Base-by-base conservation (phyloP, 2,329 filamentous ascomycete genomes). In the Chaetomium sp. region DNA sequence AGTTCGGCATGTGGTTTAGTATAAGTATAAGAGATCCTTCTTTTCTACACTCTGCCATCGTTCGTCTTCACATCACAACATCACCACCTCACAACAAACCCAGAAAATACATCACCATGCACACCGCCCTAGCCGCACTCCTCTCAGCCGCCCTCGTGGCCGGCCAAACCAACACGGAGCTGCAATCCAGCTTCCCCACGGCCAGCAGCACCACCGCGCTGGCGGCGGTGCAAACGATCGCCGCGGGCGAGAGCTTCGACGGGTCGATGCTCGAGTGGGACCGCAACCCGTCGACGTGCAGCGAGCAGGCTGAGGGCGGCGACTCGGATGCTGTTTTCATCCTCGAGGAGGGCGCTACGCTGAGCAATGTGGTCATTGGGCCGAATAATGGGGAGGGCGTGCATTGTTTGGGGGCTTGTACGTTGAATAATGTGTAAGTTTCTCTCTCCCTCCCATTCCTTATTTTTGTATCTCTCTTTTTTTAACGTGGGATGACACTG, bases 311-410 rank as follows among this genome's bases (percentile, higher is more conserved):
- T 0, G 56, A 58, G 49, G 55, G 52, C 4, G 56, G 56, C 7
- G 56, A 58, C 45, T 43, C 14, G 0, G 56, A 58, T 7, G 52
- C 56, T 44, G 55, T 58, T 48, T 58, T 58, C 19, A 12, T 58
- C 7, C 48, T 58, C 1, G 44, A 58, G 49, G 14, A 49, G 12
- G 56, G 56, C 9, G 56, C 56, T 10, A 58, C 52, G n/a, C 52
- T 58, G n/a, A 36, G 34, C 27, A 58, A 58, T 40, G 55, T 54
- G 35, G 55, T 58, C n/a, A 58, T 58, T n/a, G 56, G 56, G 1
- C 56, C 56, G 34, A 58, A 58, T 52, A 52, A 58, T 27, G 56
- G 52, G 6, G 56, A 58, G 45, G 56, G 56, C 14, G 52, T 57
- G 2, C 56, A 58, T 47, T 58, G 56, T 49, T 52, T 49, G 49